These are phyloP conservation scores for Themeda triandra DNA, from an alignment of 176 grass and related monocot genomes.

Conservation along the genomic window DNA sequence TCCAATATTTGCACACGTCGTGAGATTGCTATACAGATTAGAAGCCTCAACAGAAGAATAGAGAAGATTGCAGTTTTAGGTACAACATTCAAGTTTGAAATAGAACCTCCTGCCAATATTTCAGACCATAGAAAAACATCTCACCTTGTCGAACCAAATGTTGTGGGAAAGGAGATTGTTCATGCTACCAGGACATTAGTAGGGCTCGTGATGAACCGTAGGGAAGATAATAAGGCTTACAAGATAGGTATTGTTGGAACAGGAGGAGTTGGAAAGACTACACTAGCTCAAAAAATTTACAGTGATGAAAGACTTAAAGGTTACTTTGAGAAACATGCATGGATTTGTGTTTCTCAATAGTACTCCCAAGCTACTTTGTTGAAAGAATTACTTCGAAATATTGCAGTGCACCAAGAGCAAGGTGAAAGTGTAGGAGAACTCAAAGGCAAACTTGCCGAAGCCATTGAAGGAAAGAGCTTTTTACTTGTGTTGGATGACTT, in stretches of 20 bases:
- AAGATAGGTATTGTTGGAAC: constrained; percentile 18
- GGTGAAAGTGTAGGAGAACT: constrained; percentile 12
- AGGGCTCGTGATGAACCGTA: neutral
- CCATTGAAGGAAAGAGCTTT: neutral
- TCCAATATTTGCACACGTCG: neutral
- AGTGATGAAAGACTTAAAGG: too few species aligned
- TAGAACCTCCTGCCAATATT: neutral
- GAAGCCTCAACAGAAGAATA: constrained; percentile 26
- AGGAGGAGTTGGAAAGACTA: too few species aligned
- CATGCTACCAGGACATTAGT: neutral
- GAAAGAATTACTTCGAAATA: constrained; percentile 1
- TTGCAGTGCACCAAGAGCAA: neutral
- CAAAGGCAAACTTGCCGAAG: neutral
- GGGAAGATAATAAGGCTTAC: neutral
- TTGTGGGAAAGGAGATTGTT: constrained; percentile 28
- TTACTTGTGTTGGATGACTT: constrained; percentile 39
- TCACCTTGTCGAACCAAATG: constrained; percentile 4
- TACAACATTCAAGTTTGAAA: constrained; percentile 1
- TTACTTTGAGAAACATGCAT: too few species aligned
- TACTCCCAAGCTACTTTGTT: constrained; percentile 9
- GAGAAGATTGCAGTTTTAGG: neutral
- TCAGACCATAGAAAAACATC: neutral
- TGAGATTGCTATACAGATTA: constrained; percentile 7
- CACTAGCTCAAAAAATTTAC: too few species aligned
- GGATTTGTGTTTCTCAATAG: constrained; percentile 30